A percentile compares a stretch with the other conserved stretches of the same genome.
Conservation (phyloP, 2,329 filamentous ascomycete genomes). For the Penicillium polonicum region DNA sequence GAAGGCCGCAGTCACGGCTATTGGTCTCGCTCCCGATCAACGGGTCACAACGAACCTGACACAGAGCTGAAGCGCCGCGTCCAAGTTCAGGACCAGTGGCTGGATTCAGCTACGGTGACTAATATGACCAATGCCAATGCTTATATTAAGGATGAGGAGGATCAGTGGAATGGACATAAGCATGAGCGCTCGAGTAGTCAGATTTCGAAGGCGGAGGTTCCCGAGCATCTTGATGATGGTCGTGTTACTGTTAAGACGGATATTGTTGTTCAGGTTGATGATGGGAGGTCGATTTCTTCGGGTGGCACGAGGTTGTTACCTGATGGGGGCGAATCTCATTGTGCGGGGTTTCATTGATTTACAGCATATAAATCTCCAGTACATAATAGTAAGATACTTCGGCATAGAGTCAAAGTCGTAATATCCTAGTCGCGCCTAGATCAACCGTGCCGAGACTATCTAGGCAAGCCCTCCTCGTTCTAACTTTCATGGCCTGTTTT, state of each 20-base stretch:
- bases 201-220: conserved; percentile 12
- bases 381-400: not conserved
- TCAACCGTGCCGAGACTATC: too few relatives aligned
- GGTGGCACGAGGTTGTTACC: conserved; percentile 20
- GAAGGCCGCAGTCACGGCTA: conserved; percentile 23
- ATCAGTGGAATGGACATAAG: conserved; percentile 9
- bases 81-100: conserved; percentile 13
- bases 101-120: conserved; percentile 16
- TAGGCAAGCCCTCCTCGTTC: too few relatives aligned
- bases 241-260: conserved; percentile 34
- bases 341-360: not conserved
- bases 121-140: not conserved
- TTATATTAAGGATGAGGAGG: conserved; percentile 17
- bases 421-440: too few relatives aligned
- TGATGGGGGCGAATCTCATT: conserved; percentile 10
- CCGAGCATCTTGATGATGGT: conserved; percentile 12
- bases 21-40: conserved; percentile 24
- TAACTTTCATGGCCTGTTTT: too few relatives aligned
- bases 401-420: too few relatives aligned
- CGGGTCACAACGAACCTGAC: conserved; percentile 15
- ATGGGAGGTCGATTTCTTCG: conserved; percentile 17
- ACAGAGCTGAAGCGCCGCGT: conserved; percentile 18
- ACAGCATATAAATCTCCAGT: too few relatives aligned
- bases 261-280: conserved; percentile 32
- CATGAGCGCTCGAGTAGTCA: conserved; percentile 15